These are phyloP conservation scores for Aureobasidium sp. DNA, from an alignment of 2,329 filamentous ascomycete genomes.

Conservation along the genomic window DNA sequence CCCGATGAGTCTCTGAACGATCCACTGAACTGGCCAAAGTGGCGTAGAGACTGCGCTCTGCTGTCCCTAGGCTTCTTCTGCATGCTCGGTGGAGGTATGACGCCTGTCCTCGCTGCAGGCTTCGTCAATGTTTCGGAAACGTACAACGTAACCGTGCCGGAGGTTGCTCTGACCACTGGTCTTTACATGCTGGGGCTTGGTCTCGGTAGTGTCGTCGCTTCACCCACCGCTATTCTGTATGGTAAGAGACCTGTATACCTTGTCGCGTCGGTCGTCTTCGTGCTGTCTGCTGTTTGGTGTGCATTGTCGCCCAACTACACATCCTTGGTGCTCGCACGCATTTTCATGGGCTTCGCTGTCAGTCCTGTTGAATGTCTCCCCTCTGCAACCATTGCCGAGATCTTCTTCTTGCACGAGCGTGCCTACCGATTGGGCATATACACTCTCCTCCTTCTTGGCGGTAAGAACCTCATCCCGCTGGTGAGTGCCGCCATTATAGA, in stretches of 20 bases:
- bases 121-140: constrained; percentile 69
- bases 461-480: constrained; percentile 77
- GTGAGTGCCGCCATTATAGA: constrained; percentile 80
- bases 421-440: constrained; percentile 92
- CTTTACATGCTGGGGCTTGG: constrained; percentile 92
- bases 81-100: constrained; percentile 88
- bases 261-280: constrained; percentile 65
- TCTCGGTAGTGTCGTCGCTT: constrained; percentile 72
- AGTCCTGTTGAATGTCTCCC: constrained; percentile 88
- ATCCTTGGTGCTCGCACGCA: constrained; percentile 69
- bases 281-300: constrained; percentile 72
- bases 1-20: constrained; percentile 87
- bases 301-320: constrained; percentile 71
- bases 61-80: constrained; percentile 84
- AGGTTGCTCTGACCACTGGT: constrained; percentile 79
- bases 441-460: constrained; percentile 75
- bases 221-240: constrained; percentile 81
- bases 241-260: constrained; percentile 91
- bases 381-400: constrained; percentile 89
- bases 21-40: constrained; percentile 81
- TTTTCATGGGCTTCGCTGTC: constrained; percentile 81
- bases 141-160: constrained; percentile 57
- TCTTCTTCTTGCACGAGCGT: constrained; percentile 90
- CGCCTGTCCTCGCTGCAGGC: constrained; percentile 78
- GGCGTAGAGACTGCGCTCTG: constrained; percentile 71